Base-by-base conservation (phyloP, 1,284 basidiomycete genomes). In the Thecaphora thlaspeos region DNA sequence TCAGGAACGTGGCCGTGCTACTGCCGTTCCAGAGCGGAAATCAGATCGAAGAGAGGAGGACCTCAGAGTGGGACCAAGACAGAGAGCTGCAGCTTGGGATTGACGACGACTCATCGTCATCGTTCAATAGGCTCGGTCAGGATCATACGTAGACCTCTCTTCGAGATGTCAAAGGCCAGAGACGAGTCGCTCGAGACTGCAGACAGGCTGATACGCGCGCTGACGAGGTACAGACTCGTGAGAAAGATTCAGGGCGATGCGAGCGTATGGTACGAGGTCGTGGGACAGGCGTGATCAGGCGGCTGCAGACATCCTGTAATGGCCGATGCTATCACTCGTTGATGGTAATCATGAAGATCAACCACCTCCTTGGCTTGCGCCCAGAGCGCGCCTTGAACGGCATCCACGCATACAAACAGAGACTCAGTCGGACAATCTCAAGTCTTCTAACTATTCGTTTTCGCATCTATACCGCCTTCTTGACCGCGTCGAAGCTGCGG, bases 121-220 rank as follows among this genome's bases (percentile, higher is more conserved):
- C 26, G 26, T 7, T 11, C 26, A 11, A 15, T 15, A 19, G 36
- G 4, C 3, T 8, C 45, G 9, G 49, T 47, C 1, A 46, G 30
- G 9, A 43, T 45, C 12, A 51, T 60, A 5, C 43, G 61, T 32
- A 65, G 52, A 36, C 54, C 56, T 17, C 56, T 50, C 36, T 48
- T 57, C 0, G 43, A 28, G 2, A 48, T 60, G 10, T 41, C 47
- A 2, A 45, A 54, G 22, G 38, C 51, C 8, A 39, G 45, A 1
- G 47, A 34, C 41, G 57, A 65, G 37, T 45, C 61, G 9, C 45
- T 61, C 43, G 56, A 53, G 39, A 57, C 61, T 3, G 61, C 57
- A 18, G 48, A 55, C 7, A 23, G 46, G 24, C 36, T 65, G 24
- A 36, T 54, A 2, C 48, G 53, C 14, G 41, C 28, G 23, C 42